These are phyloP conservation scores for Beauveria pseudobassiana DNA, from an alignment of 2,329 filamentous ascomycete genomes.

Conservation along the genomic window DNA sequence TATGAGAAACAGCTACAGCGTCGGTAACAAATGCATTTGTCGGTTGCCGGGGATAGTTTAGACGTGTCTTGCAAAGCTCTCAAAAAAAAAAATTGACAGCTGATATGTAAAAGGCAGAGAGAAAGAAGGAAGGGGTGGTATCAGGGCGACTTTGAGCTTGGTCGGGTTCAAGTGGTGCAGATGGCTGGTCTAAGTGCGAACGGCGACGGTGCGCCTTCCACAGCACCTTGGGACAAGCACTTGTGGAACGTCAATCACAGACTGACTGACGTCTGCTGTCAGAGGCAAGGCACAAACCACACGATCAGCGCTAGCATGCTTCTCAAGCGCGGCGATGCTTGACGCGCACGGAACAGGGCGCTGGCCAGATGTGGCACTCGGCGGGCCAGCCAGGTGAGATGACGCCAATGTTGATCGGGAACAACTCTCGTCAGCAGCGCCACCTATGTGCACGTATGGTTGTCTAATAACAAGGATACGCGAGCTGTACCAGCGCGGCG, in stretches of 20 bases:
- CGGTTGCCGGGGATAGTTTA: too few species aligned
- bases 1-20: neutral
- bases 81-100: too few species aligned
- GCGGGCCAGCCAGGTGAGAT: neutral
- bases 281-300: neutral
- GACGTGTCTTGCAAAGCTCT: neutral
- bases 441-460: neutral
- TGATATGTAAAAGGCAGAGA: neutral
- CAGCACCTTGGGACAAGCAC: neutral
- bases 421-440: neutral
- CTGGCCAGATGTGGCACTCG: neutral
- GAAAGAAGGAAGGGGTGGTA: neutral
- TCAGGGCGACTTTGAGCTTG: neutral
- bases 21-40: neutral
- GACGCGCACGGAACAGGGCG: neutral
- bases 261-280: neutral
- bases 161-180: neutral
- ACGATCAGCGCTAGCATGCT: neutral
- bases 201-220: neutral
- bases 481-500: neutral
- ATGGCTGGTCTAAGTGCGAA: neutral
- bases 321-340: neutral
- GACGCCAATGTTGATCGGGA: neutral
- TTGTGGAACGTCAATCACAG: neutral
- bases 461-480: neutral